A percentile compares a stretch with the other conserved stretches of the same genome.
phyloP scores from a whole-genome alignment of 129 eudicot species.

The Scalesia atractyloides region DNA sequence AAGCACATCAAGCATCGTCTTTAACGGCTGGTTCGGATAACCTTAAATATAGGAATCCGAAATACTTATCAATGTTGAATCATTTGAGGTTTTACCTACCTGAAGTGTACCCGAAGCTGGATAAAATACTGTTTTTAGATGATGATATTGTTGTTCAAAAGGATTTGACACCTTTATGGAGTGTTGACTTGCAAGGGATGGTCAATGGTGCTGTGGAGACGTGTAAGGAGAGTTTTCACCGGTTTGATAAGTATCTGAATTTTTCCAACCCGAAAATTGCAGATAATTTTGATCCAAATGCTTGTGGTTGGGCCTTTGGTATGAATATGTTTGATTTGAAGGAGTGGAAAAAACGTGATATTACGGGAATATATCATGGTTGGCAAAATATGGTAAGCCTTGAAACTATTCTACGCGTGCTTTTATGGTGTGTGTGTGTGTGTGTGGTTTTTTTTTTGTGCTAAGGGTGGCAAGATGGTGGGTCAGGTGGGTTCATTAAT shows the following conservation, averaged over 20 bases:
- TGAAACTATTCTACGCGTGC: not conserved
- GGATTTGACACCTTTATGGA: slow-evolving; percentile 90
- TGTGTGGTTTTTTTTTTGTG: slow-evolving; percentile 1
- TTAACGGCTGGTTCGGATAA: slow-evolving; percentile 73
- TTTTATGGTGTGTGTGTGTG: too few relatives aligned
- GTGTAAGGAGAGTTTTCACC: slow-evolving; percentile 98
- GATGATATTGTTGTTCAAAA: slow-evolving; percentile 98
- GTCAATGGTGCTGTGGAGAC: slow-evolving; percentile 99
- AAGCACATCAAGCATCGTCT: slow-evolving; percentile 79
- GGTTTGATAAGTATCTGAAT: slow-evolving; percentile 91
- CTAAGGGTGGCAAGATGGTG: slow-evolving; percentile 1
- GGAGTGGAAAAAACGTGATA: slow-evolving; percentile 87
- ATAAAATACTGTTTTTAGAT: slow-evolving; percentile 86
- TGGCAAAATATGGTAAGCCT: slow-evolving; percentile 83
- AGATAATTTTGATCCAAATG: slow-evolving; percentile 78
- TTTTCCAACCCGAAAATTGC: slow-evolving; percentile 90
- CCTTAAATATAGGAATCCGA: slow-evolving; percentile 95
- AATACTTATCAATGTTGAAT: slow-evolving; percentile 89
- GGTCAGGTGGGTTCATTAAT: slow-evolving; percentile 4
- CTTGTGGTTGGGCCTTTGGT: slow-evolving; percentile 99
- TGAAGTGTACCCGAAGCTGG: slow-evolving; percentile 91
- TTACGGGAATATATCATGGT: slow-evolving; percentile 94
- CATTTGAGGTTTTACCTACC: slow-evolving; percentile 97
- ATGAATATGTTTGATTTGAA: slow-evolving; percentile 95
- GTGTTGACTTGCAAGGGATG: slow-evolving; percentile 88